Evolutionary conservation across 768 basidiomycete genomes (phyloP).

Genomic region (Mycena sanguinolenta): DNA sequence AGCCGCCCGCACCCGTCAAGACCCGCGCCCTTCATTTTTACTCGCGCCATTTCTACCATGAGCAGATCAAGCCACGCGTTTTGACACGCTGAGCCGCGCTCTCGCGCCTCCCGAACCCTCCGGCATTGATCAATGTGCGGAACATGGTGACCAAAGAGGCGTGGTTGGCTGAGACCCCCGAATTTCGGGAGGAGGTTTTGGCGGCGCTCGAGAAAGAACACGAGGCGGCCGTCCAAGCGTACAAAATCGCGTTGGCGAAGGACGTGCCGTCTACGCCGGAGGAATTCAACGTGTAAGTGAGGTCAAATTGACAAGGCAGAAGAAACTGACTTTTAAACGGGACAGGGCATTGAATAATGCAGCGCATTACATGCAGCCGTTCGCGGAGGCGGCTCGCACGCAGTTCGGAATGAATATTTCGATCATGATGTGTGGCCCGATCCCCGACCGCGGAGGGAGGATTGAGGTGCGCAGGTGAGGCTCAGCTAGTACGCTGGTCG

Average conservation of each 20-base stretch:
- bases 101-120: neutral
- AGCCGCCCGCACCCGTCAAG: neutral
- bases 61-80: neutral
- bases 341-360: neutral
- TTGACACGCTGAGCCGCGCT: constrained; percentile 1
- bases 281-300: constrained; percentile 1
- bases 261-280: neutral
- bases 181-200: neutral
- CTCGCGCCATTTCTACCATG: neutral
- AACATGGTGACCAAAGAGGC: neutral
- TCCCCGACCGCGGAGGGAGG: constrained; percentile 2
- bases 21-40: constrained; percentile 1
- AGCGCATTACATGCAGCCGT: neutral
- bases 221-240: neutral
- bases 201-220: constrained; percentile 6
- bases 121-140: neutral
- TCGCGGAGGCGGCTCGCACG: neutral
- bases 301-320: neutral
- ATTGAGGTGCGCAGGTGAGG: constrained; percentile 6
- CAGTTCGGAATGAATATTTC: constrained; percentile 11
- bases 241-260: neutral
- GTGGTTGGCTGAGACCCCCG: neutral
- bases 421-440: neutral
- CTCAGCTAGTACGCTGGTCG: too few relatives aligned
- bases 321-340: neutral